Percentiles rank a stretch among this genome's conserved stretches.
Conservation (phyloP, 2,329 filamentous ascomycete species). For the Diaporthe sp. region DNA sequence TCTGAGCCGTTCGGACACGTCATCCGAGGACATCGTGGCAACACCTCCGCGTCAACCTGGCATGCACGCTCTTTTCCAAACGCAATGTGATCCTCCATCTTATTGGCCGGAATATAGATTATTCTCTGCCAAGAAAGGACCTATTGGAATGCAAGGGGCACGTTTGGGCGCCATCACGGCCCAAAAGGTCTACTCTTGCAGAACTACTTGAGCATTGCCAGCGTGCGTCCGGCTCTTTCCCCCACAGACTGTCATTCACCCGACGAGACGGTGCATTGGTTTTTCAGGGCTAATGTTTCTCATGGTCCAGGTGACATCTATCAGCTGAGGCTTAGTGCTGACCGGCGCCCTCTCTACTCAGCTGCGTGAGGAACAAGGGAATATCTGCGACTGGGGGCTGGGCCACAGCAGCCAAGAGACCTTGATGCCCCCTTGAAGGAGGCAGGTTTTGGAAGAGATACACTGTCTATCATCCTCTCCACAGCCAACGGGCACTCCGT, state of each 20-base stretch:
- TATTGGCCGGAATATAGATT: neutral
- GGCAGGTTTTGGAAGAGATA: constrained; percentile 10
- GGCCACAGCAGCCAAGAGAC: neutral
- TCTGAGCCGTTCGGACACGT: neutral
- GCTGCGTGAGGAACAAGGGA: neutral
- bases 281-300: constrained; percentile 17
- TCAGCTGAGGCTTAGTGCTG: constrained; percentile 36
- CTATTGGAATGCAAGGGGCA: constrained; percentile 26
- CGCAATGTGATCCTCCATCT: neutral
- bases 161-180: constrained; percentile 12
- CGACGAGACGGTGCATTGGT: neutral
- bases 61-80: constrained; percentile 5
- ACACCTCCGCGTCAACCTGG: neutral
- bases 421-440: neutral
- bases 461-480: neutral
- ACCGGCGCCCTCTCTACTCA: constrained; percentile 15
- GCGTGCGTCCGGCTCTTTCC: neutral
- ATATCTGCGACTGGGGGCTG: neutral
- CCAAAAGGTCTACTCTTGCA: neutral
- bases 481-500: neutral
- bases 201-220: neutral
- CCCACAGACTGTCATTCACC: constrained; percentile 16
- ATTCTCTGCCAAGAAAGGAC: neutral
- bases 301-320: constrained; percentile 27
- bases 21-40: constrained; percentile 16